Evolutionary conservation across 176 grass and related monocot species (phyloP).

Genomic region (Aegilops longissima): DNA sequence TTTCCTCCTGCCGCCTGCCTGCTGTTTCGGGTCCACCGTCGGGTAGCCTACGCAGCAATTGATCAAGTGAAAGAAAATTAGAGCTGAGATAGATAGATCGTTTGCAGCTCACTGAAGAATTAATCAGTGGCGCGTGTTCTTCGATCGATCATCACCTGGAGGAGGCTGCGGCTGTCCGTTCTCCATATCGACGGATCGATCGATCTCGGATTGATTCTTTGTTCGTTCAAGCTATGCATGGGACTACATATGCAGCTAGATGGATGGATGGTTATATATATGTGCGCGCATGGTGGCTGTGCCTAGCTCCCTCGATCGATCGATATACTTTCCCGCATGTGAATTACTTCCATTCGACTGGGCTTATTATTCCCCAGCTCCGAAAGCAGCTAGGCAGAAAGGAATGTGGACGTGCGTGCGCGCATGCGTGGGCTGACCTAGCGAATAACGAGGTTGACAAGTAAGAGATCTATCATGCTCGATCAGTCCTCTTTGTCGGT

Average conservation of each 20-base stretch:
- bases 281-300: neutral
- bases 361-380: neutral
- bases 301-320: neutral
- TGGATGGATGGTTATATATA: neutral
- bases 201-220: neutral
- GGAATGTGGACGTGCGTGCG: neutral
- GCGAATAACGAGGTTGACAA: neutral
- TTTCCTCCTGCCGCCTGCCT: neutral
- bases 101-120: neutral
- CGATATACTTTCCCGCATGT: neutral
- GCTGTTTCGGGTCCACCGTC: conserved; percentile 9
- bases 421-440: neutral
- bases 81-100: neutral
- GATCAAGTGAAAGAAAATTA: neutral
- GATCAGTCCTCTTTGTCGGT: neutral
- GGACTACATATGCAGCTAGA: neutral
- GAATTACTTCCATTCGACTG: neutral
- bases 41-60: neutral
- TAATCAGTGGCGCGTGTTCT: neutral
- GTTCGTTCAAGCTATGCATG: neutral
- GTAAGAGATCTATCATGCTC: conserved; percentile 7
- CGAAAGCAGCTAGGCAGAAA: neutral
- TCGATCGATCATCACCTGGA: neutral
- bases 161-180: conserved; percentile 13
- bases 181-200: neutral